Percentiles rank a stretch among this genome's conserved stretches.
Conservation (phyloP, 352 stramenopile species). For the Phytopythium chamaehyphon region DNA sequence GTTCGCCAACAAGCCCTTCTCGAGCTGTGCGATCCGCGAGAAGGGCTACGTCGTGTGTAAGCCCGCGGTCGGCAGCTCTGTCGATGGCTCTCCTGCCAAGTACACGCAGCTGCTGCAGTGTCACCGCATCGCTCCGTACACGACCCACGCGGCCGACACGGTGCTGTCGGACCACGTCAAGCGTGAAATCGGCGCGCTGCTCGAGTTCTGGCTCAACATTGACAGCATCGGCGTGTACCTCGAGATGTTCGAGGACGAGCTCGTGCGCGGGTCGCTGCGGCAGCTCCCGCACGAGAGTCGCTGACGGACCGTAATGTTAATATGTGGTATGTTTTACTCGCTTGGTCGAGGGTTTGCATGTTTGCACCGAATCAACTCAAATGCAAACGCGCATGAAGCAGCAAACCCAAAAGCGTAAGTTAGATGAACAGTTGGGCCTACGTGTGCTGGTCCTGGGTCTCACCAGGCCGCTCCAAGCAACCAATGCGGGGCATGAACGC, state of each 20-base stretch:
- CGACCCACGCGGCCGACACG: slow-evolving; percentile 4
- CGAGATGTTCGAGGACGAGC: slow-evolving; percentile 26
- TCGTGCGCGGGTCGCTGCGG: slow-evolving; percentile 13
- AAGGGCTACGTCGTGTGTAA: slow-evolving; percentile 29
- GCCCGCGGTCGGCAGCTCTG: slow-evolving; percentile 1
- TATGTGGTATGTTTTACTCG: neutral
- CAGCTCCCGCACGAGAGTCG: neutral
- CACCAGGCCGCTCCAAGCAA: no score
- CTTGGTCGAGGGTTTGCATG: no score
- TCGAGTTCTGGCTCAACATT: slow-evolving; percentile 23
- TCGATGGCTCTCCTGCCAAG: neutral
- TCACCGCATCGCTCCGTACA: slow-evolving; percentile 5
- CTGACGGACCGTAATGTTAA: no score
- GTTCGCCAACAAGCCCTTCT: slow-evolving; percentile 42
- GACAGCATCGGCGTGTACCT: slow-evolving; percentile 23
- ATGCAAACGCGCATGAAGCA: no score
- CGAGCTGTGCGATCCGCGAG: slow-evolving; percentile 28
- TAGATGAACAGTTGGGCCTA: no score
- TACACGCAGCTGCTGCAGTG: slow-evolving; percentile 1
- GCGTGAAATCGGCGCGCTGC: slow-evolving; percentile 21
- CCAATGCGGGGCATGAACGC: no score
- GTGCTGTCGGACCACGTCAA: slow-evolving; percentile 2
- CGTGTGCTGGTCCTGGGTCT: no score
- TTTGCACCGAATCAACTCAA: no score
- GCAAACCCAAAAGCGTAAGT: no score